A percentile compares a stretch with the other conserved stretches of the same genome.
Evolutionary conservation across 257 asterid species (phyloP).

Genomic region (Ligustrum vulgare): DNA sequence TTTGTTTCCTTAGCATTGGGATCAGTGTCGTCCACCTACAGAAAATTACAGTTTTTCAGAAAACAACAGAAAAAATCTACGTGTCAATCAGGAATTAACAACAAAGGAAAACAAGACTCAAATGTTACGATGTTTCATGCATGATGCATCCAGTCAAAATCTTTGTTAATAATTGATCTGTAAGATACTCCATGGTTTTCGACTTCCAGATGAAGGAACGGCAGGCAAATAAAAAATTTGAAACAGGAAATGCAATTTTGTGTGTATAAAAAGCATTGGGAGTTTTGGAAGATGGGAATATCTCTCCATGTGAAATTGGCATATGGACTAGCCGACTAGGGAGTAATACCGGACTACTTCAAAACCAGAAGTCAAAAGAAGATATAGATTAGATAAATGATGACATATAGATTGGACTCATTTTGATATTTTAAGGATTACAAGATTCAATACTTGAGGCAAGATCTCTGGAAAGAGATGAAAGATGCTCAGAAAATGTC

Average conservation of each 20-base stretch:
- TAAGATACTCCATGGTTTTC: not conserved
- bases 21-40: not conserved
- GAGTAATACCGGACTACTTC: not conserved
- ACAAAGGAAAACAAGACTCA: slow-evolving; percentile 7
- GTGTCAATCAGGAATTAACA: not conserved
- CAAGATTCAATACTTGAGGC: not conserved
- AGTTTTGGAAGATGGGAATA: not conserved
- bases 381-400: not conserved
- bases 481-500: not conserved
- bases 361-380: not conserved
- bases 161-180: not conserved
- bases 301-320: not conserved
- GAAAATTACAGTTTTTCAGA: not conserved
- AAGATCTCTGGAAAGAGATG: not conserved
- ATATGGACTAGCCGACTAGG: not conserved
- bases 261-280: not conserved
- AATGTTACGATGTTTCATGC: not conserved
- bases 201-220: not conserved
- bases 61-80: not conserved
- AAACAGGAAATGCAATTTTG: not conserved
- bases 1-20: not conserved
- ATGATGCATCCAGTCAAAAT: not conserved
- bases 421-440: not conserved
- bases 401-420: not conserved
- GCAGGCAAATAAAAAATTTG: not conserved